Evolutionary conservation across 345 rosid species (phyloP).

Genomic region (Clausena lansium): DNA sequence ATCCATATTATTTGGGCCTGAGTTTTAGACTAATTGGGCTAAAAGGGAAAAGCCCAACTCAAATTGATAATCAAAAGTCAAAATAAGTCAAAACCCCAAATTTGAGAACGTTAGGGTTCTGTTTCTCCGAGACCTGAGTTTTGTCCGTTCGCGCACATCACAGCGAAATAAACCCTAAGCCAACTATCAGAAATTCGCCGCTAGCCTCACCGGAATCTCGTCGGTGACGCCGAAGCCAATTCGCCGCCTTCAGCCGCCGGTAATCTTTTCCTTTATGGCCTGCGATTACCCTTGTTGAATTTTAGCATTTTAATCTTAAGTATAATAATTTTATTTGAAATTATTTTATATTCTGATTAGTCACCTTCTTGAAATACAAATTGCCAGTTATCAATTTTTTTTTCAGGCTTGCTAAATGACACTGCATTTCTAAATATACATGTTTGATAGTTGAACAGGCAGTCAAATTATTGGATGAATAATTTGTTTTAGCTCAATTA

Average conservation of each 20-base stretch:
- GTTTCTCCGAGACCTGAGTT: background rate
- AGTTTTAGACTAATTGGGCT: background rate
- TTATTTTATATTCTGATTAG: background rate
- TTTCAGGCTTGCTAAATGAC: background rate
- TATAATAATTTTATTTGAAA: too few species aligned
- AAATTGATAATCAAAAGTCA: background rate
- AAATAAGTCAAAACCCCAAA: constrained; percentile 2
- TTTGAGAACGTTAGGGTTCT: background rate
- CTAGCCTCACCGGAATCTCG: background rate
- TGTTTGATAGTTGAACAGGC: background rate
- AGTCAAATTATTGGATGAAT: background rate
- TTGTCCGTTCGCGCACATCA: background rate
- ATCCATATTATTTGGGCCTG: background rate
- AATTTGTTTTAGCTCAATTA: background rate
- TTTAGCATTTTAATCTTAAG: background rate
- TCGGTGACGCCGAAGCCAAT: background rate
- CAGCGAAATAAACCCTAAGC: too few species aligned
- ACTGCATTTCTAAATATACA: background rate
- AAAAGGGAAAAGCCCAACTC: background rate
- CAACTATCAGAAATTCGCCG: background rate
- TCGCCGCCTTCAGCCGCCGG: background rate
- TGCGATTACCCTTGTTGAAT: background rate
- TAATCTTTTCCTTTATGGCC: background rate
- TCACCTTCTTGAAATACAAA: background rate
- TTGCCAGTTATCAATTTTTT: background rate